Evolutionary conservation across 1,284 basidiomycete species (phyloP), one percentile per base, ranked within the genome.

Genomic region (Austroboletus novae-zelandiae): DNA sequence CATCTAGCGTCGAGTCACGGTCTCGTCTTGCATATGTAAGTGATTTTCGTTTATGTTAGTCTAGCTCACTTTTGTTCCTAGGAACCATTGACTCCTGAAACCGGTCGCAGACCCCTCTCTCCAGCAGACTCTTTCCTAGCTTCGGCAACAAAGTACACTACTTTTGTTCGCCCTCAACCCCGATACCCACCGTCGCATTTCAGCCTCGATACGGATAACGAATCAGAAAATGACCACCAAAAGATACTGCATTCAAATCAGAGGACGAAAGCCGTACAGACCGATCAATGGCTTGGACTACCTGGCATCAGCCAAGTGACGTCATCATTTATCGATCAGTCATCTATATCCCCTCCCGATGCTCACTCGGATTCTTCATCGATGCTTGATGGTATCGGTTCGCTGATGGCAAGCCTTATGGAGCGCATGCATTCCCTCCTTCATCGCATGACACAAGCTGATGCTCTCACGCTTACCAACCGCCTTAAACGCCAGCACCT

Each of bases 401-500:
- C 75, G 11, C 79, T 78, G 15, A 72, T 93, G 29, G 71, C 81
- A 40, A 68, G 73, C 9, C 72, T 97, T 18, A 70, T 95, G 45
- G 92, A 95, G 36, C 86, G 87, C 56, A 74, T 89, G 47, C 70
- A 76, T 27, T 74, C 79, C 25, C 71, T 97, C 11, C 75, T 91
- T 45, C 79, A 75, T 47, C 83, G 88, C 17, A 77, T 98, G 56
- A 73, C 79, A 15, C 84, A 89, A 56, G 87, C 94, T 1, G 95
- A 99, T 59, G 86, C 95, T 1, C 77, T 89, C 27, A 94, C 93
- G 0, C 76, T 99, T 36, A 91, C 91, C 40, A 89, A 89, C 52
- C 84, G 96, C 14, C 76, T 99, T 40, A 96, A 94, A 70, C 86
- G 94, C 42, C 96, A 98, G 58, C 83, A 95, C 61, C 77, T 98